Base-by-base conservation (phyloP, 2,329 filamentous ascomycete species). In the Exserohilum rostratum region DNA sequence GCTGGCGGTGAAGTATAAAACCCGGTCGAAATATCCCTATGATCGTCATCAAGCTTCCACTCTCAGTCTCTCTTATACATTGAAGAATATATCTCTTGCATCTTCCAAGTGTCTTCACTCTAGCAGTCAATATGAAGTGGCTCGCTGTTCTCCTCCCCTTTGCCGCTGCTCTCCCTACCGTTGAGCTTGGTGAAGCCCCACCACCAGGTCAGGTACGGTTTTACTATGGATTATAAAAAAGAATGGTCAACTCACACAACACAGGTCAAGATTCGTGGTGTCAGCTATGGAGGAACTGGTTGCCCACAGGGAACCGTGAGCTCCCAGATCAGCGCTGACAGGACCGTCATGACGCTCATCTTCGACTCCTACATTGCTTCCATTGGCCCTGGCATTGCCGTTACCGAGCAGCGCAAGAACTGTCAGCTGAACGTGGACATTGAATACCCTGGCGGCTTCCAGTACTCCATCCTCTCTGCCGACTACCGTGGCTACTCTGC, bases 361-460 rank as follows among this genome's bases (percentile, higher is more conserved):
- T 84, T 83, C 66, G 80, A 82, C 67, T 55, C 70, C 13, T 83
- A 83, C 60, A 75, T 81, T 37, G 82, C 80, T 33, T 78, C 80
- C 46, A 78, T 82, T 34, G 82, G 81, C 42, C 74, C 76, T 13
- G 71, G 72, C 47, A 70, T 80, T 48, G 31, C 74, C 9, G 63
- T 79, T 37, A 76, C 74, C 37, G 73, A 81, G 52, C 72, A 75
- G 63, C 79, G 81, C 67, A 80, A 80, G 75, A 83, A 83, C 72
- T 84, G 81, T 74, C 79, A 83, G 68, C 70, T 83, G 57, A 83
- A 82, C 69, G 68, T 83, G 60, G 77, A 81, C 69, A 73, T 84
- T 51, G 67, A 76, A 51, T 83, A 83, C 64, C 81, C 81, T 12
- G 73, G 74, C 49, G 81, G 81, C 46, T 83, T 80, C 76, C 79